Evolutionary conservation across 106 monocot species (phyloP).

Genomic region (Amphibolis antarctica): DNA sequence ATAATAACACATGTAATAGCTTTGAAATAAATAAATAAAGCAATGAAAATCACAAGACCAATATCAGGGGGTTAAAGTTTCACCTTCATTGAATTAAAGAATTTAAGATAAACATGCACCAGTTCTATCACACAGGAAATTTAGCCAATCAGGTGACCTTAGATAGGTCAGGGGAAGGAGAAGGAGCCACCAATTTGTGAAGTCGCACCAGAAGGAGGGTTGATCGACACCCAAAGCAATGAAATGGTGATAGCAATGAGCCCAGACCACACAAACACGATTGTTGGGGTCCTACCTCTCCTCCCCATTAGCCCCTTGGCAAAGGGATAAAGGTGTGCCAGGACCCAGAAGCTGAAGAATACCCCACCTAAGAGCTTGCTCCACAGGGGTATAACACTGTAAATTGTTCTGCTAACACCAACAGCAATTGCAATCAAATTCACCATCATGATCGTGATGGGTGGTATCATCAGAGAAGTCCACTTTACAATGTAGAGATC

Average conservation of each 20-base stretch:
- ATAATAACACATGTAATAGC: no score
- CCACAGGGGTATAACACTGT: constrained; percentile 74
- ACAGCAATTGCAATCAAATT: constrained; percentile 76
- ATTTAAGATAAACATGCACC: not conserved
- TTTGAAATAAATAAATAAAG: no score
- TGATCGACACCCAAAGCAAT: constrained; percentile 60
- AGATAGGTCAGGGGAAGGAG: constrained; percentile 52
- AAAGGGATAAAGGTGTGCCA: constrained; percentile 74
- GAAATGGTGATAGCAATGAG: constrained; percentile 85
- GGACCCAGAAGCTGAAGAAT: constrained; percentile 95
- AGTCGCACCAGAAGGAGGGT: constrained; percentile 30
- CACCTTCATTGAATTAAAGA: not conserved
- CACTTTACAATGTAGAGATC: constrained; percentile 93
- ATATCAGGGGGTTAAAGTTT: not conserved
- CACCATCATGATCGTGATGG: constrained; percentile 80
- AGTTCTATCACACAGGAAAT: not conserved
- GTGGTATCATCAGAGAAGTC: constrained; percentile 85
- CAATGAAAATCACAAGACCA: no score
- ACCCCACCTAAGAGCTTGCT: no score
- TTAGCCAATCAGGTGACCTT: no score
- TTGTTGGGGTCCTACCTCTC: constrained; percentile 80
- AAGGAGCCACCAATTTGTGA: constrained; percentile 71
- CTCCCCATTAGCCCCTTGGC: constrained; percentile 71
- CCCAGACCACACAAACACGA: constrained; percentile 77
- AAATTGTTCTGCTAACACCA: constrained; percentile 65